These are phyloP conservation scores for Dianthus caryophyllus DNA, from an alignment of 148 eudicot species.

Conservation along the genomic window DNA sequence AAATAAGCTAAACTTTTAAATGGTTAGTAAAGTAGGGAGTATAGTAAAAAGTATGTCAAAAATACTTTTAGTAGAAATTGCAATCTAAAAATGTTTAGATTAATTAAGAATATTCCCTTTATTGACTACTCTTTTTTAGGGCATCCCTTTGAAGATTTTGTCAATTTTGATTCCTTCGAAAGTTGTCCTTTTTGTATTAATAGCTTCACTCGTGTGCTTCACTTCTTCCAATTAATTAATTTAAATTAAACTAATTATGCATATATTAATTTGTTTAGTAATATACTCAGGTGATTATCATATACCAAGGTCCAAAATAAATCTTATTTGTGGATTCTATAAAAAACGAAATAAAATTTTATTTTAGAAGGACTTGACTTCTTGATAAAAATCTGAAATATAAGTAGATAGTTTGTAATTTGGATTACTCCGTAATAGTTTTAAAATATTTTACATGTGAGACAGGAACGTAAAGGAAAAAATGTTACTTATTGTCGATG, in stretches of 20 bases:
- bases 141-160: slow-evolving; percentile 26
- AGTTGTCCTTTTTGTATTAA: slow-evolving; percentile 27
- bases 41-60: background rate
- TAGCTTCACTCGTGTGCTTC: slow-evolving; percentile 32
- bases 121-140: slow-evolving; percentile 27
- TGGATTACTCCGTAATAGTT: too few relatives aligned
- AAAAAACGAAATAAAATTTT: too few relatives aligned
- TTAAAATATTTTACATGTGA: too few relatives aligned
- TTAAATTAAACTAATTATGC: background rate
- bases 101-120: slow-evolving; percentile 28
- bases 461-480: too few relatives aligned
- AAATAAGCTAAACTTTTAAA: background rate
- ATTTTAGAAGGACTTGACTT: too few relatives aligned
- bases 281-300: background rate
- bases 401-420: too few relatives aligned
- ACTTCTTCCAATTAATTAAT: slow-evolving; percentile 9
- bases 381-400: too few relatives aligned
- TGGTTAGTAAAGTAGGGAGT: slow-evolving; percentile 10
- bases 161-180: slow-evolving; percentile 36
- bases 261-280: too few relatives aligned
- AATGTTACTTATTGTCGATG: too few relatives aligned
- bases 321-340: too few relatives aligned
- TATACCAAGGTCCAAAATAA: too few relatives aligned
- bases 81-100: slow-evolving; percentile 4
- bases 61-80: background rate